These are phyloP conservation scores for Rhizopus stolonifer DNA, from an alignment of 371 early-diverging fungal species.

Conservation along the genomic window DNA sequence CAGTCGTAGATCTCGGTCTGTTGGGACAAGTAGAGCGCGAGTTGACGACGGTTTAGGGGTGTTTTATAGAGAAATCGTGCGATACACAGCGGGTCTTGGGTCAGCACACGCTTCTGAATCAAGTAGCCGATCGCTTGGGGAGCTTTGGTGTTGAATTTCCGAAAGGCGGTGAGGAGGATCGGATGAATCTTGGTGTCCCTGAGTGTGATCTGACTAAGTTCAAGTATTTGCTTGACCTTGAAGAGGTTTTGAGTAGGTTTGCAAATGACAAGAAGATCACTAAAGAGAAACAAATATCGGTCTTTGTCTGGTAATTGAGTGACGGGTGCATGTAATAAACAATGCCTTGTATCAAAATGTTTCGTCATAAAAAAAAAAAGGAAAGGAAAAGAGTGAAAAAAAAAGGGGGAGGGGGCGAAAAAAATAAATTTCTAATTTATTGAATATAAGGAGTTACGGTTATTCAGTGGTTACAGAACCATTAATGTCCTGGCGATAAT, in stretches of 20 bases:
- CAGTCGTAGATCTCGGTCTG: conserved; percentile 61
- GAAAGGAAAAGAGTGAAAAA: too few relatives aligned
- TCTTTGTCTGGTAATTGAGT: conserved; percentile 76
- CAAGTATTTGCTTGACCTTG: neutral
- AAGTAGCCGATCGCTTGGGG: conserved; percentile 68
- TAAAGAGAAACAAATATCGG: conserved; percentile 79
- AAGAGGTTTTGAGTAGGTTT: conserved; percentile 45
- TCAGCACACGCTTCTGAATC: conserved; percentile 68
- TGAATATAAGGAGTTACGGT: too few relatives aligned
- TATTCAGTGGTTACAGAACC: too few relatives aligned
- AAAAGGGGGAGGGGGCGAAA: too few relatives aligned
- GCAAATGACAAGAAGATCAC: conserved; percentile 75
- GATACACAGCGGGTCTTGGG: conserved; percentile 68
- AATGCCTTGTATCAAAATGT: too few relatives aligned
- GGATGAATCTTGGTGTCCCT: conserved; percentile 64
- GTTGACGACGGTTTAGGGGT: conserved; percentile 70
- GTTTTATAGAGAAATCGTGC: conserved; percentile 83
- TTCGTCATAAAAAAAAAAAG: too few relatives aligned
- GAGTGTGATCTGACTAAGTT: conserved; percentile 46
- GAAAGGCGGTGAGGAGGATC: conserved; percentile 56
- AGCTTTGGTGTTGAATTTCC: conserved; percentile 72
- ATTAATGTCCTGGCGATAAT: too few relatives aligned
- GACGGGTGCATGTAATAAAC: too few relatives aligned
- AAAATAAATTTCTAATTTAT: too few relatives aligned
- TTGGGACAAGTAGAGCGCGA: conserved; percentile 62